Evolutionary conservation across 176 grass and related monocot species (phyloP), one percentile per base, ranked within the genome.

Genomic region (Poa pratensis): DNA sequence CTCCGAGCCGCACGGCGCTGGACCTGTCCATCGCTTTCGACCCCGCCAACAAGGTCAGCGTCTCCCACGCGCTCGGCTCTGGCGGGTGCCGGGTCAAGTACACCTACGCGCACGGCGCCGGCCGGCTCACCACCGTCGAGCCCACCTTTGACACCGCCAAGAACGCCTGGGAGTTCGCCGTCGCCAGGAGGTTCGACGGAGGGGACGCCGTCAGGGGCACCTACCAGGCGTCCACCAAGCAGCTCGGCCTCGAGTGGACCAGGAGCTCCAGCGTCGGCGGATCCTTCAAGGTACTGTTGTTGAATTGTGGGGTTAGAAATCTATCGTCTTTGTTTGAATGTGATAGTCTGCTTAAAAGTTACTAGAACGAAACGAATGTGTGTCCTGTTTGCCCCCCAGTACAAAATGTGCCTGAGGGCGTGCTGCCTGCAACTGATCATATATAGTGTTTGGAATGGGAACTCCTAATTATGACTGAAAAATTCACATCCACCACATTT

Each of bases 91-190:
- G 92, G 68, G 10, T 96, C 75, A 99, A 94, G 93, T 99, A 99
- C 30, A 66, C 85, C 54, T 99, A 96, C 76, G 83, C 91, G 5
- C 93, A 99, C 53, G 93, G 96, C 9, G 75, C 20, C 16, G 73
- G 87, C 23, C 50, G 81, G 61, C 86, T 90, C 79, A 99, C 96
- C 53, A 89, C 92, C 73, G 26, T 99, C 28, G 96, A 96, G 81
- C 91, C 96, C 6, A 66, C 83, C 79, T 95, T 94, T 23, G 96
- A 98, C 83, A 82, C 89, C 40, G 92, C 61, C 16, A 89, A 94
- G 45, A 92, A 98, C 78, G 63, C 88, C 0, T 98, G 96, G 96
- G 96, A 96, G 58, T 96, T 98, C 88, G 91, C 86, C 54, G 63
- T 98, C 76, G 77, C 86, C 55, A 90, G 58, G 60, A 98, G 89